Conservation (phyloP, 768 basidiomycete species). For the Lentinula guzmanii region DNA sequence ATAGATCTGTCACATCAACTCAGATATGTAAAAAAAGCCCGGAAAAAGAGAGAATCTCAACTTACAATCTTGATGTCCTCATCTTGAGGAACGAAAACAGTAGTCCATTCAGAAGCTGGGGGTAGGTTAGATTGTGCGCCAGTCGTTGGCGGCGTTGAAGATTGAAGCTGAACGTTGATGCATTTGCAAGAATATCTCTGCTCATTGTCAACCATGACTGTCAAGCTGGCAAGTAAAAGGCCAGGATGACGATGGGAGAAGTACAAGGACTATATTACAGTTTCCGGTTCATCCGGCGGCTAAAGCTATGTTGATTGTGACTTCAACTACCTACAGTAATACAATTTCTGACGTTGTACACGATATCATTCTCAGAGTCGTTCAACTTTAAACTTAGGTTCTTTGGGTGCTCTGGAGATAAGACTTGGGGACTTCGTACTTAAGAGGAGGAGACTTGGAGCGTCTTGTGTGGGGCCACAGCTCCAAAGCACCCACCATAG, state of each 20-base stretch:
- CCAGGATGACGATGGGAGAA: background rate
- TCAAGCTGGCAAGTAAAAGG: background rate
- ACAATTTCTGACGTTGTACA: background rate
- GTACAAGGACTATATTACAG: background rate
- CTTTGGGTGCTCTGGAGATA: no score
- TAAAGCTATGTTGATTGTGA: background rate
- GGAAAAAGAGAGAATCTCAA: background rate
- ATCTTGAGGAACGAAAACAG: constrained; percentile 38
- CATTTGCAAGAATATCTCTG: constrained; percentile 35
- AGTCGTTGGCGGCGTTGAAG: constrained; percentile 29
- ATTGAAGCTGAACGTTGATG: constrained; percentile 41
- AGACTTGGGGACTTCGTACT: no score
- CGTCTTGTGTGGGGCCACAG: no score
- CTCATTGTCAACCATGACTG: background rate
- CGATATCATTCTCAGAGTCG: no score
- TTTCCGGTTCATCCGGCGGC: background rate
- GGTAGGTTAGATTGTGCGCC: constrained; percentile 15
- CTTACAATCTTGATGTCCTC: constrained; percentile 40
- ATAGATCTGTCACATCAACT: constrained; percentile 28
- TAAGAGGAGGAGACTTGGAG: no score
- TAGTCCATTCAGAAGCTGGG: constrained; percentile 21
- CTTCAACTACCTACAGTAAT: background rate
- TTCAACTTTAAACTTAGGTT: no score
- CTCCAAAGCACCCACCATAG: no score
- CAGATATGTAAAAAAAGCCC: background rate